Evolutionary conservation across 192 early-diverging fungal species (phyloP).

Genomic region (Backusella liffmaniae): DNA sequence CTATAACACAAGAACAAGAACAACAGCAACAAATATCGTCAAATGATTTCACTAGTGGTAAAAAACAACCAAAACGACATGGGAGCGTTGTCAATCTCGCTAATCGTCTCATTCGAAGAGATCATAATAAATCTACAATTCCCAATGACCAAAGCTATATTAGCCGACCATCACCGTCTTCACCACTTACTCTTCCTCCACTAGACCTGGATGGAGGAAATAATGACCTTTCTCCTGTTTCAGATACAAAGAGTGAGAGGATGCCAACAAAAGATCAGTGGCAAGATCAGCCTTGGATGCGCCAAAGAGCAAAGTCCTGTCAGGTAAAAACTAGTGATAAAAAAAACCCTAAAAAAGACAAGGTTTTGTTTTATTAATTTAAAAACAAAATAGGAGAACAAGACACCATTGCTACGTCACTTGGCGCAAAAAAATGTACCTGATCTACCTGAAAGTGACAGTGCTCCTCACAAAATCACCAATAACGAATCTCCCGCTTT

Average conservation of each 20-base stretch:
- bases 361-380: conserved; percentile 4
- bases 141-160: neutral
- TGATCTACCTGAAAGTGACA: conserved; percentile 16
- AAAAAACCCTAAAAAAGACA: neutral
- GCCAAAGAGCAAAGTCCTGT: conserved; percentile 27
- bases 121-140: neutral
- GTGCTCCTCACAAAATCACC: neutral
- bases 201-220: neutral
- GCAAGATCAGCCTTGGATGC: conserved; percentile 17
- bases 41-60: neutral
- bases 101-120: neutral
- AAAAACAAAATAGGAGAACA: conserved; percentile 7
- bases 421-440: conserved; percentile 1
- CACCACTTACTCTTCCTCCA: neutral
- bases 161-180: neutral
- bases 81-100: conserved; percentile 5
- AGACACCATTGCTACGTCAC: conserved; percentile 17
- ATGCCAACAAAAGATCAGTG: conserved; percentile 9
- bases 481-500: neutral
- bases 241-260: conserved; percentile 21
- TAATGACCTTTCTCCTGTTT: neutral
- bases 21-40: neutral
- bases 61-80: conserved; percentile 5
- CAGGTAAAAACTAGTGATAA: neutral
- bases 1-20: neutral